A percentile compares a stretch with the other conserved stretches of the same genome.
These are phyloP conservation scores for Aspergillus sp. DNA, from an alignment of 2,329 filamentous ascomycete genomes.

Conservation along the genomic window DNA sequence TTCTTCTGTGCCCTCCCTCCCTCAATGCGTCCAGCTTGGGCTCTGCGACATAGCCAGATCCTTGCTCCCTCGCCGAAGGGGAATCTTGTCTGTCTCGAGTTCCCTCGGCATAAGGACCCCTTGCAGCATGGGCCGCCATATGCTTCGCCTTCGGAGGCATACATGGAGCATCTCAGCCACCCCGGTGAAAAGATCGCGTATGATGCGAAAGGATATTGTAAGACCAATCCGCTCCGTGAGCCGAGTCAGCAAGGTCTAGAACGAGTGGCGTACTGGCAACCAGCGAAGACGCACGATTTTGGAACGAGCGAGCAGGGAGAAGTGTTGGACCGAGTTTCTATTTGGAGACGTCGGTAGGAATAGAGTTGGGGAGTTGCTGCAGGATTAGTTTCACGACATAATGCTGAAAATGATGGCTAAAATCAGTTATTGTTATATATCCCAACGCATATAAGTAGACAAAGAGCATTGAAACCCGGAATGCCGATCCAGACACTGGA, in stretches of 20 bases:
- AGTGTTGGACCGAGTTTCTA: constrained; percentile 43
- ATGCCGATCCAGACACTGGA: background rate
- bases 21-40: constrained; percentile 57
- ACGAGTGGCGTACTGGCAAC: constrained; percentile 56
- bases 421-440: too few species aligned
- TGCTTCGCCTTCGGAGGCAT: constrained; percentile 66
- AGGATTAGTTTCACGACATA: too few species aligned
- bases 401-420: too few species aligned
- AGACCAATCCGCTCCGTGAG: constrained; percentile 48
- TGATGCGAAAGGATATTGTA: constrained; percentile 53
- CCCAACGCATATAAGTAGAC: background rate
- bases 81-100: constrained; percentile 69
- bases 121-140: constrained; percentile 70
- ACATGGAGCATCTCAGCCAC: constrained; percentile 67
- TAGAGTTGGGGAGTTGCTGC: background rate
- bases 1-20: constrained; percentile 63
- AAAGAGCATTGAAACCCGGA: background rate
- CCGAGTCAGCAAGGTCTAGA: constrained; percentile 41
- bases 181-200: constrained; percentile 70
- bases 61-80: constrained; percentile 50
- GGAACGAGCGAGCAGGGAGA: constrained; percentile 48
- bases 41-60: constrained; percentile 54
- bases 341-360: constrained; percentile 40
- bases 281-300: constrained; percentile 56
- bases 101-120: constrained; percentile 70